Evolutionary conservation across 83 land plant species (phyloP), one percentile per base, ranked within the genome.

Genomic region (Diphasiastrum complanatum): DNA sequence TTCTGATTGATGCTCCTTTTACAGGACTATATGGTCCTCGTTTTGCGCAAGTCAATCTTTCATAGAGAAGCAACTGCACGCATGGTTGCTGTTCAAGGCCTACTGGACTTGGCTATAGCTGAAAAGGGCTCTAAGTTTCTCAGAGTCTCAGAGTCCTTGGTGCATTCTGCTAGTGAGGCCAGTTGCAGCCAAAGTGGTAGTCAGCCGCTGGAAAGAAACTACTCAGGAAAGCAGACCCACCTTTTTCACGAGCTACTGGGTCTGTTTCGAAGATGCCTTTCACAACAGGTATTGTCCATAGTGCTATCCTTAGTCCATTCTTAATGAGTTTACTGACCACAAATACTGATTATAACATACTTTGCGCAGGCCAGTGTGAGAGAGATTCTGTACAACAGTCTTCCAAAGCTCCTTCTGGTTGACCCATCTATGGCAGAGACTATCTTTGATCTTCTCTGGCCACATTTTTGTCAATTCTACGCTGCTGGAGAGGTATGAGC

Each of bases 41-140:
- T 86, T 19, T 37, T 90, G 27, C 70, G 97, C 33, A 90, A 90
- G 68, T 83, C 97, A 28, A 77, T 90, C 81, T 90, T 90, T 69
- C 69, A 81, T 49, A 63, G 75, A 51, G 97, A 90, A 71, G 84
- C 76, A 61, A 28, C 76, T 29, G 71, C 79, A 46, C 85, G 92
- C 37, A 34, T 74, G 50, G 80, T 81, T 60, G 92, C 88, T 2
- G 75, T 78, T 2, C 73, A 49, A 71, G 93, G 84, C 16, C 64
- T 86, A 40, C 41, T 86, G 59, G 76, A 84, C 58, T 73, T 90
- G 46, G 74, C 86, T 45, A 50, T 77, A 63, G 79, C 79, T 33
- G 87, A 79, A 41, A 78, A 67, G 47, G 43, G 59, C 31, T 75
- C 52, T 32, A 60, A 29, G n/a, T 68, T 55, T 28, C 75, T 20